These are phyloP conservation scores for Pythium phragmiticola DNA, from an alignment of 352 stramenopile genomes.

Conservation along the genomic window DNA sequence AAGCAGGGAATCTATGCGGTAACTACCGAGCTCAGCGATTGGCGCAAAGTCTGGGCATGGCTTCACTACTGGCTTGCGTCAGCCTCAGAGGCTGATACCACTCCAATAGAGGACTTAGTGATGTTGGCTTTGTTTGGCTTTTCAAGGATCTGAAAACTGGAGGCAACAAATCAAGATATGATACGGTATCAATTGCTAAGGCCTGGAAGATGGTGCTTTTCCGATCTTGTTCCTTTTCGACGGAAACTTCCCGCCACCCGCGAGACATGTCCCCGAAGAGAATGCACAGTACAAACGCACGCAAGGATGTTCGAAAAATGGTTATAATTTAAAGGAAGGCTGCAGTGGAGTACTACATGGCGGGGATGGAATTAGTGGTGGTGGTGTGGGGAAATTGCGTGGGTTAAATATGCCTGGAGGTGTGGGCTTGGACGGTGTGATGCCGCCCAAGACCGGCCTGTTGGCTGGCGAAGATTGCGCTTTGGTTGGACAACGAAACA, in stretches of 20 bases:
- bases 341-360: neutral
- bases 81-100: neutral
- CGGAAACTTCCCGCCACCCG: neutral
- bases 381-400: neutral
- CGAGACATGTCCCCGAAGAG: neutral
- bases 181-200: neutral
- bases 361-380: too few relatives aligned
- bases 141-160: too few relatives aligned
- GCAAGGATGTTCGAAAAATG: neutral
- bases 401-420: slow-evolving; percentile 20
- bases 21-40: neutral
- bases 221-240: neutral
- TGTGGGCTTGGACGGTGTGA: neutral
- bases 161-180: neutral
- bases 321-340: slow-evolving; percentile 9
- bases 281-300: neutral
- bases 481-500: slow-evolving; percentile 4
- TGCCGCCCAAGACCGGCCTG: too few relatives aligned
- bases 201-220: neutral
- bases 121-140: neutral
- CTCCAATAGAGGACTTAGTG: neutral
- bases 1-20: slow-evolving; percentile 11
- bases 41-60: slow-evolving; percentile 4
- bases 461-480: too few relatives aligned
- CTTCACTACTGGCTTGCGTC: slow-evolving; percentile 12